Evolutionary conservation across 352 stramenopile genomes (phyloP).

Genomic region (Pythium guiyangense): DNA sequence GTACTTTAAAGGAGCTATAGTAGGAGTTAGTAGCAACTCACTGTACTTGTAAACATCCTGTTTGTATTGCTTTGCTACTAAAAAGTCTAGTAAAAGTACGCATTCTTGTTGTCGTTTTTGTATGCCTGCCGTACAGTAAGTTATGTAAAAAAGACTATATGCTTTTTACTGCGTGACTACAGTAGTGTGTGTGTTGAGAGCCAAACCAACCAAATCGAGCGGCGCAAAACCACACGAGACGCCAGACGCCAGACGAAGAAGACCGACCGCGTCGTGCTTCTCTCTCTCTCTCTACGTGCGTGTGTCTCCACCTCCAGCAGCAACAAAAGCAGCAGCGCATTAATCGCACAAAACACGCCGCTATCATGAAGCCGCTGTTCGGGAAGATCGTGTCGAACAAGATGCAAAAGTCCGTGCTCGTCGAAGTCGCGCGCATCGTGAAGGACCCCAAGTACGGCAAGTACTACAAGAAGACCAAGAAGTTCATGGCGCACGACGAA

Average conservation of each 20-base stretch:
- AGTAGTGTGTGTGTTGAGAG: conserved; percentile 10
- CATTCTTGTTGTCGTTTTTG: too few relatives aligned
- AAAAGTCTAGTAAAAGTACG: too few relatives aligned
- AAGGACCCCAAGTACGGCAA: conserved; percentile 95
- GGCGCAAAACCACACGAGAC: not conserved
- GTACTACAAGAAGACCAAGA: conserved; percentile 94
- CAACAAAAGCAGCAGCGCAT: not conserved
- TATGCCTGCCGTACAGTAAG: too few relatives aligned
- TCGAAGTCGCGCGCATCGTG: conserved; percentile 92
- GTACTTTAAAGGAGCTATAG: conserved; percentile 13
- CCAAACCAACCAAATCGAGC: conserved; percentile 21
- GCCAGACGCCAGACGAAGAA: not conserved
- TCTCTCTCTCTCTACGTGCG: not conserved
- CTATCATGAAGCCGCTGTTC: conserved; percentile 88
- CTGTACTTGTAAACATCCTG: too few relatives aligned
- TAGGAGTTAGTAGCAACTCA: too few relatives aligned
- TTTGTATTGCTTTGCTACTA: too few relatives aligned
- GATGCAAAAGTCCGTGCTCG: conserved; percentile 96
- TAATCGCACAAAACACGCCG: not conserved
- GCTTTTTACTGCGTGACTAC: too few relatives aligned
- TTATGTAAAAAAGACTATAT: too few relatives aligned
- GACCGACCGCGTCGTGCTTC: not conserved
- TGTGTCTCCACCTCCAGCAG: not conserved
- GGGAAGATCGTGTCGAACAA: conserved; percentile 95
- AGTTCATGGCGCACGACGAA: conserved; percentile 98